Percentiles rank a stretch among this genome's conserved stretches.
These are phyloP conservation scores for Saturnispora bothae DNA, from an alignment of 805 yeast species.

Conservation along the genomic window DNA sequence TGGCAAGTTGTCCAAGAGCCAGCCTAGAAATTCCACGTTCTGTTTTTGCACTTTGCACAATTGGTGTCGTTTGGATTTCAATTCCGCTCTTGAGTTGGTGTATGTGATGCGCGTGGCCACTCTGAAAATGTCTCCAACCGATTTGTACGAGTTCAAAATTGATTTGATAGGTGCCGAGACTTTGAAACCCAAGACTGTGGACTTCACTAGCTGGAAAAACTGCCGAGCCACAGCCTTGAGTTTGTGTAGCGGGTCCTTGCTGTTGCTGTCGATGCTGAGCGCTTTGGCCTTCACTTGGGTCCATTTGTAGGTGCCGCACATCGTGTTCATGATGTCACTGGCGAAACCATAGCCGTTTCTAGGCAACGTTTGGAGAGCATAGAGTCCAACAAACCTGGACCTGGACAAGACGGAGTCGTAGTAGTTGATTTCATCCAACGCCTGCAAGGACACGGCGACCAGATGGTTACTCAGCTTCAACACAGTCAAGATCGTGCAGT, in stretches of 20 bases:
- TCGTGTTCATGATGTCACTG: neutral
- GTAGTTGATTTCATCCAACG: too few relatives aligned
- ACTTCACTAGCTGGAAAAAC: neutral
- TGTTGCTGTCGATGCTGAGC: too few relatives aligned
- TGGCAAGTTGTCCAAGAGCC: slow-evolving; percentile 27
- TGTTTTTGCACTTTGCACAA: slow-evolving; percentile 17
- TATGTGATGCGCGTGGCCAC: slow-evolving; percentile 29
- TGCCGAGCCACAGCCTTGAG: too few relatives aligned
- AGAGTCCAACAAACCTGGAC: slow-evolving; percentile 23
- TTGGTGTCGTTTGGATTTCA: slow-evolving; percentile 17
- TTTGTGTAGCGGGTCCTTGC: too few relatives aligned
- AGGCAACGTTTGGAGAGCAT: slow-evolving; percentile 33
- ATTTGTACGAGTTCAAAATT: slow-evolving; percentile 15
- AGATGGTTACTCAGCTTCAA: too few relatives aligned
- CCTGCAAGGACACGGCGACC: too few relatives aligned
- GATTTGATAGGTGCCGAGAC: slow-evolving; percentile 19
- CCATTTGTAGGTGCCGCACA: neutral
- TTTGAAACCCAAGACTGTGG: neutral
- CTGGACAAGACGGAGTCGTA: too few relatives aligned
- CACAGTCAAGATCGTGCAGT: too few relatives aligned
- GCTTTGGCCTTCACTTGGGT: too few relatives aligned
- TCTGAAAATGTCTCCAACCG: slow-evolving; percentile 12
- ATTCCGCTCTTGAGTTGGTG: slow-evolving; percentile 23
- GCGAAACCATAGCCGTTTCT: slow-evolving; percentile 12
- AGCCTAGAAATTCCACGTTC: slow-evolving; percentile 30